Conservation (phyloP, 306 rosid genomes). For the Ochetophila trinervis region DNA sequence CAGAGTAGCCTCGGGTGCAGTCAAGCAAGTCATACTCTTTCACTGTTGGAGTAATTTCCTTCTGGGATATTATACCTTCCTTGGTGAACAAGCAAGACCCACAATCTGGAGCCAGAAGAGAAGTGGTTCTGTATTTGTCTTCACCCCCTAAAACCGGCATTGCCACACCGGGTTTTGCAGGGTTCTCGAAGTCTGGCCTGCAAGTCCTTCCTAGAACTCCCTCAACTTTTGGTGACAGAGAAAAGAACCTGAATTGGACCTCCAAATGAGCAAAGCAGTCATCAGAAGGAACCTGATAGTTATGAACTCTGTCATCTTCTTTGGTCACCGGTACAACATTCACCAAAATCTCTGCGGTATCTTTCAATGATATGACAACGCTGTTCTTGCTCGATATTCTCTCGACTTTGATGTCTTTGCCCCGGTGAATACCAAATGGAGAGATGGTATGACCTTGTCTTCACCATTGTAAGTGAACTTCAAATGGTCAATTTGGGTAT, state of each 20-base stretch:
- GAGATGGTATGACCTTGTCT: slow-evolving; percentile 12
- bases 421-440: slow-evolving; percentile 30
- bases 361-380: slow-evolving; percentile 22
- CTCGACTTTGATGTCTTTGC: slow-evolving; percentile 27
- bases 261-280: slow-evolving; percentile 50
- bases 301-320: slow-evolving; percentile 45
- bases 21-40: slow-evolving; percentile 34
- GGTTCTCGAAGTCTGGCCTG: slow-evolving; percentile 36
- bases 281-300: slow-evolving; percentile 33
- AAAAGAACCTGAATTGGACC: slow-evolving; percentile 41
- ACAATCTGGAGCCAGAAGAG: slow-evolving; percentile 36
- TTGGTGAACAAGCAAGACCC: slow-evolving; percentile 32
- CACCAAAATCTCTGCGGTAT: slow-evolving; percentile 39
- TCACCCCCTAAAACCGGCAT: slow-evolving; percentile 50
- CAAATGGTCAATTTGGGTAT: slow-evolving; percentile 27
- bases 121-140: slow-evolving; percentile 35
- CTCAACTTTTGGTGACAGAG: slow-evolving; percentile 34
- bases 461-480: slow-evolving; percentile 33
- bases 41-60: not conserved
- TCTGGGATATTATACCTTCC: not conserved
- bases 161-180: slow-evolving; percentile 45
- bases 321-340: slow-evolving; percentile 45
- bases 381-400: slow-evolving; percentile 37
- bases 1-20: slow-evolving; percentile 31
- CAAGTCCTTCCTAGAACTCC: slow-evolving; percentile 50